phyloP scores from a whole-genome alignment of 257 asterid genomes.

The Solanum clarkiae region DNA sequence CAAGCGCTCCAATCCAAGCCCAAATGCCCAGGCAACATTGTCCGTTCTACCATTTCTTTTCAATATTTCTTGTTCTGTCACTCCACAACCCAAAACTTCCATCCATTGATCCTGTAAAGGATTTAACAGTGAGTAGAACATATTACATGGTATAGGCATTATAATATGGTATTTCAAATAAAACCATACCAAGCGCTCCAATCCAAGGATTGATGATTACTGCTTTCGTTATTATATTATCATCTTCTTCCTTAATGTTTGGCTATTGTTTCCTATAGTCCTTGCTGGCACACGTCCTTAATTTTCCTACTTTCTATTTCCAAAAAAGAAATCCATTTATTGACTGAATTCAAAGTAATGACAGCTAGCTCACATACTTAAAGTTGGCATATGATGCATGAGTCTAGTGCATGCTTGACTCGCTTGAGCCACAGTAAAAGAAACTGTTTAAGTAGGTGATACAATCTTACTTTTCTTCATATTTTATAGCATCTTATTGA shows the following conservation, averaged over 20 bases:
- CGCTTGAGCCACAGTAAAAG: neutral
- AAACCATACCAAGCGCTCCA: constrained; percentile 80
- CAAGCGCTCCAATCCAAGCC: constrained; percentile 91
- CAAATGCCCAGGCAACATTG: constrained; percentile 97
- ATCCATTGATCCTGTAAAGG: constrained; percentile 70
- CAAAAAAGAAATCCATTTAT: neutral
- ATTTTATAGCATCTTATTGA: neutral
- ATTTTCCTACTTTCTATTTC: neutral
- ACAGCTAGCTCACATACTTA: neutral
- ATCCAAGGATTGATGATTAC: constrained; percentile 41
- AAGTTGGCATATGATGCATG: neutral
- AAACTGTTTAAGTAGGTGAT: neutral
- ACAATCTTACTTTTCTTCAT: neutral
- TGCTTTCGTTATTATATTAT: neutral
- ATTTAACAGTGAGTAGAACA: neutral
- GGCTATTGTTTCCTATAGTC: neutral
- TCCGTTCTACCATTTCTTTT: constrained; percentile 56
- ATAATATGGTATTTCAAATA: constrained; percentile 75
- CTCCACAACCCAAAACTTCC: constrained; percentile 99
- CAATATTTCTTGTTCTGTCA: constrained; percentile 92
- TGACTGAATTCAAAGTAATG: neutral
- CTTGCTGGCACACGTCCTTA: neutral
- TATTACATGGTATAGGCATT: neutral
- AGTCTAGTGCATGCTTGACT: neutral
- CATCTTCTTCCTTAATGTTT: neutral